Evolutionary conservation across 108 stramenopile genomes (phyloP), one percentile per base, ranked within the genome.

Genomic region (Poteriospumella lacustris): DNA sequence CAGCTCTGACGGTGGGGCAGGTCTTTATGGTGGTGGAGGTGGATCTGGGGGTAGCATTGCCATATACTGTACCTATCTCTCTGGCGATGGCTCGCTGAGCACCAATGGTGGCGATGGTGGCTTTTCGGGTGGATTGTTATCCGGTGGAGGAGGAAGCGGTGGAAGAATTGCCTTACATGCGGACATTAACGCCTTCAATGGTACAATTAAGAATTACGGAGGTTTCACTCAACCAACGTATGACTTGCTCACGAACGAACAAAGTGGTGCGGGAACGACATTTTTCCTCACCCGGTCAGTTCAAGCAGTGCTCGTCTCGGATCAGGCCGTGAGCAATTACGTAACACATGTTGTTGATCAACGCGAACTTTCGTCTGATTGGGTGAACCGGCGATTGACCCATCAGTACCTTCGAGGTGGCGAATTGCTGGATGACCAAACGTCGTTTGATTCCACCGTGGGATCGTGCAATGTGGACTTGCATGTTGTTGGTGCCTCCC

Each of bases 1-100:
- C 31, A 3, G 3, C 9, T 29, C n/a, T 42, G 42, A 73, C 42
- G 70, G 70, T 39, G 41, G 33, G 5, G 47, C 26, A 33, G 70
- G 70, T 73, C 3, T 73, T 39, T 36, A n/a, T 73, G 70, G 70
- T 73, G 70, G 70, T 12, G 70, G 70, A 28, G 70, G 70, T 52
- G 70, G 70, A 12, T 24, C 70, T 12, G 70, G 70, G 5, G 70
- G 70, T 52, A 73, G 70, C 42, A 73, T 73, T 56, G 36, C 41
- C 31, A 73, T 42, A 5, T 52, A 42, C 12, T 42, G 44, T 73
- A 42, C 38, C 44, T 42, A 26, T 42, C n/a, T 42, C 5, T 3
- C 5, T 73, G 70, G 70, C 9, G 5, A 26, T 26, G 41, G 70
- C 5, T 15, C 26, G 38, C 43, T 73, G 5, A 42, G 41, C 42